Evolutionary conservation across 2,329 filamentous ascomycete species (phyloP), one percentile per base, ranked within the genome.

Genomic region (Aspergillus alliaceus): DNA sequence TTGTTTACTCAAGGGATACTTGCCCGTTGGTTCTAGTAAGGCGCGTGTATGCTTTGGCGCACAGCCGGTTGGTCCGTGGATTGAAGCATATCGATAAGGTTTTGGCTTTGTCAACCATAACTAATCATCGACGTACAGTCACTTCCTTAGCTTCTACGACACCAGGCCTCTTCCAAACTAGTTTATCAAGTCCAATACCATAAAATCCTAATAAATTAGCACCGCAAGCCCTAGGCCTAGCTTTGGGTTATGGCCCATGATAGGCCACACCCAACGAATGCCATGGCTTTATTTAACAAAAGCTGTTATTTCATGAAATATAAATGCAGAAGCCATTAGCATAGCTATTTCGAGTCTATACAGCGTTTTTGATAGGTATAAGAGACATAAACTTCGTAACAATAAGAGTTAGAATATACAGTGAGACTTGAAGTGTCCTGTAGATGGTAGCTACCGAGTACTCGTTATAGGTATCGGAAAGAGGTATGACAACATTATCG

Each of bases 401-500:
- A 32, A 32, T 32, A 9, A 48, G 18, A 22, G 12, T 6, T 32
- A 34, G 22, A 39, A 32, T 46, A 44, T 44, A 54, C 32, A 46
- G 15, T 18, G 18, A 34, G 27, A 32, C 27, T n/a, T 32, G 18
- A 32, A 32, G 6, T 12, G 18, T 4, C 11, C 25, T 12, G n/a
- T 32, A 32, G 44, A 32, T 18, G 12, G 27, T 15, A 48, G 25
- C 25, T 18, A 44, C n/a, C n/a, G n/a, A n/a, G n/a, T n/a, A n/a
- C 9, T 11, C 40, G 6, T 11, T 4, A 18, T 44, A 15, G 24
- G 14, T 27, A 44, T 44, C 40, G 11, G 8, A 22, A n/a, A 44
- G 40, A 44, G 14, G 14, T 6, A 14, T 44, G 14, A 12, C 9
- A 15, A 20, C 18, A 54, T 53, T 49, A 66, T 58, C 63, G 51